Evolutionary conservation across 768 basidiomycete genomes (phyloP), one percentile per base, ranked within the genome.

Genomic region (Termitomyces sp.): DNA sequence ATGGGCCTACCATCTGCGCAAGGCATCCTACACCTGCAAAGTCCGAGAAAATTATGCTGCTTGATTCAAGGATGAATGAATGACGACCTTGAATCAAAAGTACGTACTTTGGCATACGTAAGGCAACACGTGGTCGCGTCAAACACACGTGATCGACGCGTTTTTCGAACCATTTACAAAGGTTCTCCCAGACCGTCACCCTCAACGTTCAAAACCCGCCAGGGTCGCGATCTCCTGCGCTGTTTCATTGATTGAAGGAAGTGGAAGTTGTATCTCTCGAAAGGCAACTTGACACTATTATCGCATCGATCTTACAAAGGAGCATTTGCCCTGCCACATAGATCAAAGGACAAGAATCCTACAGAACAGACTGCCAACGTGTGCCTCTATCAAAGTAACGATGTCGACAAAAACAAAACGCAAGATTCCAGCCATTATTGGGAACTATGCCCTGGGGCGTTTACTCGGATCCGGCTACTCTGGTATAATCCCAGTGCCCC

Each of bases 381-480:
- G 25, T 5, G 30, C 7, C 0, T 30, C 48, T 48, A 45, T 32
- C 17, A 32, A 48, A 28, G 2, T 28, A 50, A 46, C 35, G 23
- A 59, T 53, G 59, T 55, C 61, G n/a, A 35, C 34, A 39, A 30
- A 51, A 48, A 10, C 27, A 28, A 49, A 51, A 52, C 37, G 54
- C 28, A 43, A 46, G 28, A 41, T 77, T 21, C 77, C 79, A 11
- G 63, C 62, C 27, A 53, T 69, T n/a, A 70, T 89, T 12, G 85
- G 77, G 16, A 89, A 88, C 65, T 89, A 78, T 71, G 80, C 74
- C 69, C 65, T 91, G 34, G 74, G 76, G 21, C 76, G 82, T 37
- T 75, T 73, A 17, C 73, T 91, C 28, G 88, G 88, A 23, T 83
- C 86, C 44, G 88, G 88, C 3, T 90, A 85, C 65, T 89, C 88